Evolutionary conservation across 2,329 filamentous ascomycete species (phyloP).

Genomic region (Aspergillus glaucus): DNA sequence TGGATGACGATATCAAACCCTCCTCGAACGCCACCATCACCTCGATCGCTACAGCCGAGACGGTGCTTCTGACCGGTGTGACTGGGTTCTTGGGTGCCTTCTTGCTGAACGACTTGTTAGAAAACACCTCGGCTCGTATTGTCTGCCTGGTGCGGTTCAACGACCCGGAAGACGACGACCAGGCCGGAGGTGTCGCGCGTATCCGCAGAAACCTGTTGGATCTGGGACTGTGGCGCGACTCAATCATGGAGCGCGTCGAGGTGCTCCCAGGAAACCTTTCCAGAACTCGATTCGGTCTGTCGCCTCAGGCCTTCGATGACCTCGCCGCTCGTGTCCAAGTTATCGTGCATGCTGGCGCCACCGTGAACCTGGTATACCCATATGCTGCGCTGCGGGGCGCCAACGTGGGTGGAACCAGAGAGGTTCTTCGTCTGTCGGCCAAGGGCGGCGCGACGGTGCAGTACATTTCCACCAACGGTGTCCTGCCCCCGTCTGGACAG

Average conservation of each 20-base stretch:
- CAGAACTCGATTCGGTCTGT: constrained; percentile 61
- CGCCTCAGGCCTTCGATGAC: constrained; percentile 58
- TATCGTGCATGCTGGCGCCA: constrained; percentile 70
- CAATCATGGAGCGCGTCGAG: constrained; percentile 70
- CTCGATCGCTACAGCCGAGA: constrained; percentile 59
- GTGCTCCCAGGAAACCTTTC: constrained; percentile 68
- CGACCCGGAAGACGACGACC: constrained; percentile 59
- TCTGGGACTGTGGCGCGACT: constrained; percentile 69
- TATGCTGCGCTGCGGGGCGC: constrained; percentile 68
- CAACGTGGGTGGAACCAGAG: constrained; percentile 72
- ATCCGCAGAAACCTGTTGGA: constrained; percentile 72
- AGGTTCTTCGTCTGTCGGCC: constrained; percentile 65
- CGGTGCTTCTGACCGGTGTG: constrained; percentile 65
- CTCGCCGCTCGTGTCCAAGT: constrained; percentile 62
- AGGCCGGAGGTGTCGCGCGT: constrained; percentile 62
- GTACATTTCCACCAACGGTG: constrained; percentile 74
- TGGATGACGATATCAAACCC: constrained; percentile 63
- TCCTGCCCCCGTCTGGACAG: constrained; percentile 59
- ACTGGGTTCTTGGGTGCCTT: constrained; percentile 74
- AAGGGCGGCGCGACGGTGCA: constrained; percentile 65
- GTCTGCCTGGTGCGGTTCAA: constrained; percentile 68
- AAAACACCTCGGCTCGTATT: constrained; percentile 62
- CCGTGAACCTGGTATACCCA: constrained; percentile 74
- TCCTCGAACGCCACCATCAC: constrained; percentile 45
- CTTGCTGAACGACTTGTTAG: constrained; percentile 61